phyloP scores from a whole-genome alignment of 495 filamentous ascomycete species.

The Neurospora pannonica region DNA sequence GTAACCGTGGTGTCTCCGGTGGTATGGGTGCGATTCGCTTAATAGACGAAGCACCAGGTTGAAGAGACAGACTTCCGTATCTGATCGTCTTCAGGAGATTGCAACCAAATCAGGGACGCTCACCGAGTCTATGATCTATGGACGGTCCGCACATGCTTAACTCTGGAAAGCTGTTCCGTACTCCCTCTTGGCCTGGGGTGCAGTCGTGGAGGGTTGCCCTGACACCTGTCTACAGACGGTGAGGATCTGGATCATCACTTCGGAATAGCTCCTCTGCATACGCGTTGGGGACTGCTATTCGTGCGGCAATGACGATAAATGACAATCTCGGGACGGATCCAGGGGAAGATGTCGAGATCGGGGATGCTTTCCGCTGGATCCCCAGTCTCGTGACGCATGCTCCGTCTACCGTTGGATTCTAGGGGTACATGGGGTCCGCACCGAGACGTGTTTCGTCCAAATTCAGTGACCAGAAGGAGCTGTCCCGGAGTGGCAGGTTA shows the following conservation, averaged over 20 bases:
- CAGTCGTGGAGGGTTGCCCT: background rate
- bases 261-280: background rate
- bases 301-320: background rate
- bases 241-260: background rate
- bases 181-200: background rate
- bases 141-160: background rate
- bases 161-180: background rate
- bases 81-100: background rate
- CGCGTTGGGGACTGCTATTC: background rate
- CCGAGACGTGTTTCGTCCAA: background rate
- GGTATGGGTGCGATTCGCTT: background rate
- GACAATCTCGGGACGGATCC: background rate
- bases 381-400: background rate
- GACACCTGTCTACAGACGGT: background rate
- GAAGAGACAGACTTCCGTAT: background rate
- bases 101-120: background rate
- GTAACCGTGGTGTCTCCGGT: background rate
- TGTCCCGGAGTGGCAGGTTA: background rate
- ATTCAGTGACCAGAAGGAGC: background rate
- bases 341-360: background rate
- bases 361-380: background rate
- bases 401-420: background rate
- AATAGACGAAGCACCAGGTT: background rate
- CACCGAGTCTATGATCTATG: too few relatives aligned
- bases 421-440: background rate